Conservation (phyloP, 148 eudicot genomes). For the Talinum fruticosum region DNA sequence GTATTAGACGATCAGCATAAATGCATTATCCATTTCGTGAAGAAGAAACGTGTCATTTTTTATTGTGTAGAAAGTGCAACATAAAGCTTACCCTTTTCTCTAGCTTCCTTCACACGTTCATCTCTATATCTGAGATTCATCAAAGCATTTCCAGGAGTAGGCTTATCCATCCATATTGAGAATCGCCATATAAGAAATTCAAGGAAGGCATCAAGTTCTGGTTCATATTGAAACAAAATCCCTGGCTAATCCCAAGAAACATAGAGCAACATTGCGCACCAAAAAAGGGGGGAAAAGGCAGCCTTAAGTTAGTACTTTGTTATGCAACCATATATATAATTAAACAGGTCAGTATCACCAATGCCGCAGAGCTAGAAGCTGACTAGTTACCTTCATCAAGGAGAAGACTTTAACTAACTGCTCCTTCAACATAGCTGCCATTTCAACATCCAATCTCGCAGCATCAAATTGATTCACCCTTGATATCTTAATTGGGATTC, state of each 20-base stretch:
- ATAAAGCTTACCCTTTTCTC: conserved; percentile 64
- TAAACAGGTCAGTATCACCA: not conserved
- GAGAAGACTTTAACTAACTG: conserved; percentile 89
- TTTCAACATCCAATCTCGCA: conserved; percentile 83
- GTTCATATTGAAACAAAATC: conserved; percentile 89
- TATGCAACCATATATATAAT: not conserved
- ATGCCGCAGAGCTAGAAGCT: conserved; percentile 3
- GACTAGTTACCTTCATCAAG: conserved; percentile 68
- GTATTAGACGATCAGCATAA: too few species aligned
- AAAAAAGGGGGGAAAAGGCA: not conserved
- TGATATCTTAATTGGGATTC: conserved; percentile 68
- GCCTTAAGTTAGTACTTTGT: conserved; percentile 9
- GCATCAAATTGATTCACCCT: conserved; percentile 97
- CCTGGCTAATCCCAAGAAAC: conserved; percentile 89
- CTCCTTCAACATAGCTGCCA: conserved; percentile 96
- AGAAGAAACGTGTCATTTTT: not conserved
- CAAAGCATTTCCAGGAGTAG: conserved; percentile 90
- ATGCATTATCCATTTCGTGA: not conserved
- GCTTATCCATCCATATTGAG: conserved; percentile 98
- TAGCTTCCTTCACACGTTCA: conserved; percentile 66
- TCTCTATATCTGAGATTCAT: conserved; percentile 97
- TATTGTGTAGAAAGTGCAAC: not conserved
- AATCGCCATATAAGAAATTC: conserved; percentile 96
- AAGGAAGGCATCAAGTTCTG: conserved; percentile 97
- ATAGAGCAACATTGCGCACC: not conserved